Base-by-base conservation (phyloP, 306 rosid species). In the Arachis hypogaea region DNA sequence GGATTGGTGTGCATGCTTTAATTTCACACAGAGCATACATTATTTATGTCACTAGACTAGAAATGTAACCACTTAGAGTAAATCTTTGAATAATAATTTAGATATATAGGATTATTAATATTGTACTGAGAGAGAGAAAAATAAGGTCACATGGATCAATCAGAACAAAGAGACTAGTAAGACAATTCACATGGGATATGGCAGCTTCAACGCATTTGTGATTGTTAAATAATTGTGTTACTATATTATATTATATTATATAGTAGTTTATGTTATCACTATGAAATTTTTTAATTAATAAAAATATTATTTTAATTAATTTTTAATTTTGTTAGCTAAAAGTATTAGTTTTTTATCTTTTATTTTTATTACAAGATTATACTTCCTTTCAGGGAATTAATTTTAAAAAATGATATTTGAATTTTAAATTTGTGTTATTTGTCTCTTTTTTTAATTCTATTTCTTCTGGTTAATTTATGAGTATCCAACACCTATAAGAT, bases 151-250 rank as follows among this genome's bases (percentile, higher is more conserved):
- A 81, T 85, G 87, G 80, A 77, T 78, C 11, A 64, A 68, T 64
- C 87, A 78, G 84, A 78, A 61, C 77, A 61, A 7, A 71, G 80
- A 65, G 79, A 33, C 56, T 47, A 82, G 75, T 47, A 74, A 67
- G 83, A 86, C 86, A 80, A 71, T 78, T 70, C 89, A 85, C 88
- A 77, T 84, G 89, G 85, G 84, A 55, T 45, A 45, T 81, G 75
- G 87, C 86, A 80, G 84, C 84, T 74, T 60, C 76, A 84, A 66
- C 79, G 66, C 83, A 56, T 57, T 76, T 77, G 36, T 56, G 11
- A 56, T 30, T 29, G 60, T 73, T 46, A 54, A 18, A 52, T 18
- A 77, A 10, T 28, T 49, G 49, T 41, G 10, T 50, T 11, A 50
- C 1, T 52, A 59, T 9, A 45, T 7, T 6, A 59, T 9, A 45